phyloP scores from a whole-genome alignment of 768 basidiomycete species.

The Mycena filopes region DNA sequence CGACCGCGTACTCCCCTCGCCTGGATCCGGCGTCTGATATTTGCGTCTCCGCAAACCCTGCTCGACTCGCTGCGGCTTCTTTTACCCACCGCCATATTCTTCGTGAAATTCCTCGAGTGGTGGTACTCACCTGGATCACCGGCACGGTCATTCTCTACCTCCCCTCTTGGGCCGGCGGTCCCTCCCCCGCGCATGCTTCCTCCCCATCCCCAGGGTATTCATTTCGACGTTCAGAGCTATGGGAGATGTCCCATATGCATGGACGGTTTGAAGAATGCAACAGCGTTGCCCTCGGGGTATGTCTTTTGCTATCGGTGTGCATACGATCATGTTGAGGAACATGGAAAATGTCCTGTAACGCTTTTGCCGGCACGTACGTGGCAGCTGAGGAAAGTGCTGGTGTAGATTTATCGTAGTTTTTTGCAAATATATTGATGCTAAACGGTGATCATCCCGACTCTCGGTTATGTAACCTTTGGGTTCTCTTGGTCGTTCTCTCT shows the following conservation, averaged over 20 bases:
- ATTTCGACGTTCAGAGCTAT: slow-evolving; percentile 71
- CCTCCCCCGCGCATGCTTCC: slow-evolving; percentile 81
- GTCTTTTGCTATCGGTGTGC: slow-evolving; percentile 96
- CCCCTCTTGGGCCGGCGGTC: slow-evolving; percentile 72
- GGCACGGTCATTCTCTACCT: slow-evolving; percentile 74
- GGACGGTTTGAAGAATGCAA: slow-evolving; percentile 81
- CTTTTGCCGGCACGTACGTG: slow-evolving; percentile 78
- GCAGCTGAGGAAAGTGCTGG: slow-evolving; percentile 88
- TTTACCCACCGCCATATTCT: slow-evolving; percentile 91
- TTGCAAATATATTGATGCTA: neutral
- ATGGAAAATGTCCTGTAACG: slow-evolving; percentile 89
- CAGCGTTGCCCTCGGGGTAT: slow-evolving; percentile 91
- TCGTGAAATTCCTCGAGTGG: slow-evolving; percentile 98
- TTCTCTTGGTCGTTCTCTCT: slow-evolving; percentile 8
- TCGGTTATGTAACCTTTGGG: neutral
- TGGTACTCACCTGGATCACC: slow-evolving; percentile 97
- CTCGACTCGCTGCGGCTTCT: slow-evolving; percentile 84
- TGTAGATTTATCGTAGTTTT: slow-evolving; percentile 62
- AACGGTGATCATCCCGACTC: slow-evolving; percentile 5
- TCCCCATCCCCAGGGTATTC: slow-evolving; percentile 78
- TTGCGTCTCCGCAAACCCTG: slow-evolving; percentile 67
- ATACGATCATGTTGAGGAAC: slow-evolving; percentile 81
- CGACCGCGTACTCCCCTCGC: slow-evolving; percentile 46
- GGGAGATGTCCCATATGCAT: slow-evolving; percentile 90
- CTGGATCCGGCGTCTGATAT: slow-evolving; percentile 58